A percentile compares a stretch with the other conserved stretches of the same genome.
Evolutionary conservation across 768 basidiomycete genomes (phyloP).

Genomic region (Tricholoma matsutake): DNA sequence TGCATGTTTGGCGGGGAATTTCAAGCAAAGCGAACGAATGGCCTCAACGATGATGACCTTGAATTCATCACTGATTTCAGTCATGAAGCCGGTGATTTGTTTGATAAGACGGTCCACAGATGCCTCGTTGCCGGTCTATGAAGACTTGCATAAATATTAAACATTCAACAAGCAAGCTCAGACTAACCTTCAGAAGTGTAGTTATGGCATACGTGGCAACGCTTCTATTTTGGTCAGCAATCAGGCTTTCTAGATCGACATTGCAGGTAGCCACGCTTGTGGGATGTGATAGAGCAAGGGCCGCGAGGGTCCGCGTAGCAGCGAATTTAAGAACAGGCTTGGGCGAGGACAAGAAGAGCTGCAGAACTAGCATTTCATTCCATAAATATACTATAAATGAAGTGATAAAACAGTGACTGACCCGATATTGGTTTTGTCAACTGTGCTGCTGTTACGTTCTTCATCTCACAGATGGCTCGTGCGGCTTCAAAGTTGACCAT

Average conservation of each 20-base stretch:
- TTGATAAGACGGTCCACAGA: constrained; percentile 99
- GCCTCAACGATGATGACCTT: constrained; percentile 99
- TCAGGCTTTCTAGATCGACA: constrained; percentile 93
- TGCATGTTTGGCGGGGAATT: constrained; percentile 95
- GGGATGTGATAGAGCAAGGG: constrained; percentile 85
- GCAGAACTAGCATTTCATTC: constrained; percentile 58
- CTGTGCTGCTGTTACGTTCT: constrained; percentile 72
- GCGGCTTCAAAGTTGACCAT: constrained; percentile 99
- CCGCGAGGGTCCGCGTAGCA: constrained; percentile 90
- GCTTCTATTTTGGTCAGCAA: constrained; percentile 92
- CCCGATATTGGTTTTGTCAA: constrained; percentile 87
- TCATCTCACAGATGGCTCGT: constrained; percentile 96
- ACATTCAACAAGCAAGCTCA: neutral
- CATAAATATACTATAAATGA: constrained; percentile 6
- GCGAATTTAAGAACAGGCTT: constrained; percentile 96
- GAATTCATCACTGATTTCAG: constrained; percentile 99
- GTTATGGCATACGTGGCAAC: constrained; percentile 99
- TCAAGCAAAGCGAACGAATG: constrained; percentile 96
- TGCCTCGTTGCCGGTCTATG: constrained; percentile 95
- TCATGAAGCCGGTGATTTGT: constrained; percentile 98
- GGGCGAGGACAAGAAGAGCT: constrained; percentile 93
- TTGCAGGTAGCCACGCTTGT: constrained; percentile 88
- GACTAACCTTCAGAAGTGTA: constrained; percentile 84
- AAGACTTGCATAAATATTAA: constrained; percentile 3
- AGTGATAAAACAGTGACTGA: constrained; percentile 34